phyloP scores from a whole-genome alignment of 2,329 filamentous ascomycete species.

The Monilinia laxa region DNA sequence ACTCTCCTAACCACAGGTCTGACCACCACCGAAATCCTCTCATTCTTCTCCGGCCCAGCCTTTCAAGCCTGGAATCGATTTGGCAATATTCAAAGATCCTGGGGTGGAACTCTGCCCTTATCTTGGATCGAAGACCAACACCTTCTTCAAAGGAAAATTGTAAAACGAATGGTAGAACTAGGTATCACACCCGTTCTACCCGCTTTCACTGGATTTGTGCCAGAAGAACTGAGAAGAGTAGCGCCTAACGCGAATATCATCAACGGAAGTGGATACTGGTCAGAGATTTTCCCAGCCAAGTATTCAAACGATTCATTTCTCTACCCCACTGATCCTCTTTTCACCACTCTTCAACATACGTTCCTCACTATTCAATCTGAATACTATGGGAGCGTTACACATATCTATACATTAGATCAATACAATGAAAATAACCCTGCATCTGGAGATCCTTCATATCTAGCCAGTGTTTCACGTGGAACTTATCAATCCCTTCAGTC shows the following conservation, averaged over 20 bases:
- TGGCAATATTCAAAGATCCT: constrained; percentile 53
- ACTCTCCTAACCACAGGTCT: constrained; percentile 49
- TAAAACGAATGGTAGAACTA: constrained; percentile 51
- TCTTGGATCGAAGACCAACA: constrained; percentile 51
- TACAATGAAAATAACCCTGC: constrained; percentile 53
- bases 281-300: constrained; percentile 42
- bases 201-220: constrained; percentile 52
- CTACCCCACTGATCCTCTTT: constrained; percentile 48
- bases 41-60: constrained; percentile 51
- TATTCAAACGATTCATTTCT: constrained; percentile 51
- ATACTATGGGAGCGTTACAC: constrained; percentile 50
- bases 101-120: constrained; percentile 47
- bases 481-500: constrained; percentile 50
- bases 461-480: constrained; percentile 45
- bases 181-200: constrained; percentile 54
- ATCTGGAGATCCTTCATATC: constrained; percentile 47
- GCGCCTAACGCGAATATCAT: constrained; percentile 47
- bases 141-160: constrained; percentile 49
- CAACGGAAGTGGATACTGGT: constrained; percentile 46
- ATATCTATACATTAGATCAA: constrained; percentile 53
- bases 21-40: constrained; percentile 45
- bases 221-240: constrained; percentile 44
- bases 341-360: constrained; percentile 46
- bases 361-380: constrained; percentile 49
- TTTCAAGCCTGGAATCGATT: constrained; percentile 56